These are phyloP conservation scores for Silene uniflora DNA, from an alignment of 148 eudicot species.

Conservation along the genomic window DNA sequence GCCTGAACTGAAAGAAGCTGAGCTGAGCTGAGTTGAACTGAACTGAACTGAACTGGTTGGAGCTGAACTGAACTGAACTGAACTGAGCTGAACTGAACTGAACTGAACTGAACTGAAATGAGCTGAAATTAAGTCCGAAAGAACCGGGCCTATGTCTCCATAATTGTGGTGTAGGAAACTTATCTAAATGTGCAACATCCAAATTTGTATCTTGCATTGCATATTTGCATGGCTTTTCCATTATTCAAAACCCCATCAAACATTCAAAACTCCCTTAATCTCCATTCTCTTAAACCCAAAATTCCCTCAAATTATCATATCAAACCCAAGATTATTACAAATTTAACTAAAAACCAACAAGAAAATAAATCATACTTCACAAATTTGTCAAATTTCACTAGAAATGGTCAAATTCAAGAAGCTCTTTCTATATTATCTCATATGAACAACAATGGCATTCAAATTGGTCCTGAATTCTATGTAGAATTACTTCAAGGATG, in stretches of 20 bases:
- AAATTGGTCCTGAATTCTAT: conserved; percentile 37
- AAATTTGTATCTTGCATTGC: background rate
- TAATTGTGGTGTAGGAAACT: conserved; percentile 1
- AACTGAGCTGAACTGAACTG: no score
- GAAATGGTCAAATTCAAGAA: conserved; percentile 35
- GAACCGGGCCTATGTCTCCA: background rate
- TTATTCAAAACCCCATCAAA: conserved; percentile 15
- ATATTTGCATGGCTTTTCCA: conserved; percentile 44
- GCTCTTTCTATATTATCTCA: conserved; percentile 32
- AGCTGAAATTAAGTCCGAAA: no score
- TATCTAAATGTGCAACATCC: conserved; percentile 3
- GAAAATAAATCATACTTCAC: conserved; percentile 23
- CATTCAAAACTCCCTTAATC: conserved; percentile 14
- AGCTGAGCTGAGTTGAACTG: no score
- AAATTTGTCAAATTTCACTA: conserved; percentile 27
- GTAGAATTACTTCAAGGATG: conserved; percentile 52
- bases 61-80: no score
- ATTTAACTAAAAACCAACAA: conserved; percentile 23
- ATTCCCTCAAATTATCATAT: conserved; percentile 11
- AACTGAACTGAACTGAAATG: no score
- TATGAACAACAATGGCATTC: conserved; percentile 25
- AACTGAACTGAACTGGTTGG: no score
- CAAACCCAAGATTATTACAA: conserved; percentile 19
- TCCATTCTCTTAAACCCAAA: conserved; percentile 20
- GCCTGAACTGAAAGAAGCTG: no score